Conservation (phyloP, 1,284 basidiomycete genomes). For the Tremellales sp. region DNA sequence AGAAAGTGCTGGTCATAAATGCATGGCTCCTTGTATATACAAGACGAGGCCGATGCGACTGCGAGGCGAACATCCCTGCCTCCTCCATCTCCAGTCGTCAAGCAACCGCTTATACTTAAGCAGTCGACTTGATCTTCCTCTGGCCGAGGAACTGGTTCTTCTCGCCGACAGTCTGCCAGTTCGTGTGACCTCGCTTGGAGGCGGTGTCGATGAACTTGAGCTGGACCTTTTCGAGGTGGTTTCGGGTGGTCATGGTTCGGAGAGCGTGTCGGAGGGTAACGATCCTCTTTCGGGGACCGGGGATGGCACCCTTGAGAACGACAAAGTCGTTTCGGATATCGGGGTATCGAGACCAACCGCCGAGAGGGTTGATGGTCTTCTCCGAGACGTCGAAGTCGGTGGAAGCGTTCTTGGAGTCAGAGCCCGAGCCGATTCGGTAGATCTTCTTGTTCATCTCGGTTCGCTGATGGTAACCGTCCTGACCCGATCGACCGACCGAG, state of each 20-base stretch:
- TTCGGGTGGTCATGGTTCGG: constrained; percentile 52
- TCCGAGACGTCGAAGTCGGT: constrained; percentile 91
- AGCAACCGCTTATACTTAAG: constrained; percentile 14
- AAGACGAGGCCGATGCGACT: too few species aligned
- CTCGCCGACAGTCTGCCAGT: constrained; percentile 89
- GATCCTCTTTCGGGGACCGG: constrained; percentile 97
- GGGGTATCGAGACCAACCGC: constrained; percentile 98
- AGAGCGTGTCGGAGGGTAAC: constrained; percentile 41
- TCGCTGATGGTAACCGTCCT: constrained; percentile 99
- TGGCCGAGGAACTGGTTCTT: constrained; percentile 87
- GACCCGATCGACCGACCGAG: constrained; percentile 99
- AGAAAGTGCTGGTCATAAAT: background rate
- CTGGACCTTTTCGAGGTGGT: constrained; percentile 72
- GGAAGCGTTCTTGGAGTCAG: constrained; percentile 78
- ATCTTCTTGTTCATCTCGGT: constrained; percentile 99
- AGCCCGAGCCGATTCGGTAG: constrained; percentile 86
- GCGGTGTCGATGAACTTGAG: constrained; percentile 98
- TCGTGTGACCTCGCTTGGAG: constrained; percentile 61
- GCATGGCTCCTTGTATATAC: too few species aligned
- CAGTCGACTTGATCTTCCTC: constrained; percentile 48
- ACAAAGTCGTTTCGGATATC: constrained; percentile 98
- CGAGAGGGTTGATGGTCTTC: constrained; percentile 96
- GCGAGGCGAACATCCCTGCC: too few species aligned
- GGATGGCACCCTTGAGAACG: constrained; percentile 88
- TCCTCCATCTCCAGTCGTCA: background rate